These are phyloP conservation scores for Phytophthora brassicae DNA, from an alignment of 352 stramenopile species.

Conservation along the genomic window DNA sequence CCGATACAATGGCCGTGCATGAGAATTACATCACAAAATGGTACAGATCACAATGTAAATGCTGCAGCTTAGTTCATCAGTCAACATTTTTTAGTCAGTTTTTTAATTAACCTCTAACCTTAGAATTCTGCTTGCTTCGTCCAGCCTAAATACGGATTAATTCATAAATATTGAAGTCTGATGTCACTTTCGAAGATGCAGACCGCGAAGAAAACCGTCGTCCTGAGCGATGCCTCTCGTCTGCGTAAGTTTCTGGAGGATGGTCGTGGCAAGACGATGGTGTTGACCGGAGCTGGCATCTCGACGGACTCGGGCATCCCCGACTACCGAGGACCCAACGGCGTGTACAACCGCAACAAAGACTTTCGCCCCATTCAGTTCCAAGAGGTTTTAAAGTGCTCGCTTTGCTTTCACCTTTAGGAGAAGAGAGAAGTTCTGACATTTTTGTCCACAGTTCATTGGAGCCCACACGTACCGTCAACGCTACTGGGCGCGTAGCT, in stretches of 20 bases:
- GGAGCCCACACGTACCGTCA: constrained; percentile 74
- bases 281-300: constrained; percentile 95
- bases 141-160: neutral
- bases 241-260: constrained; percentile 61
- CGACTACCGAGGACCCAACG: constrained; percentile 95
- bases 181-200: neutral
- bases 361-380: constrained; percentile 96
- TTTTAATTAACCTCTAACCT: too few species aligned
- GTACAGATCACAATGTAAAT: too few species aligned
- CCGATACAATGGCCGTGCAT: too few species aligned
- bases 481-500: constrained; percentile 94
- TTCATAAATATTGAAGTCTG: neutral
- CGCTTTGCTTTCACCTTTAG: neutral
- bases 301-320: constrained; percentile 97
- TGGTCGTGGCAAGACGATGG: constrained; percentile 52
- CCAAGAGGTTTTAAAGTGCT: constrained; percentile 73
- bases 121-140: too few species aligned
- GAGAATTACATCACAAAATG: too few species aligned
- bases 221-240: constrained; percentile 31
- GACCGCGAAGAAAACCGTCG: constrained; percentile 13
- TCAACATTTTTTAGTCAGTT: too few species aligned
- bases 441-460: constrained; percentile 43
- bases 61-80: too few species aligned
- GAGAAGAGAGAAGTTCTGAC: too few species aligned
- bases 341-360: constrained; percentile 93